phyloP scores from a whole-genome alignment of 164 flowering plant species.

The Brasenia schreberi region DNA sequence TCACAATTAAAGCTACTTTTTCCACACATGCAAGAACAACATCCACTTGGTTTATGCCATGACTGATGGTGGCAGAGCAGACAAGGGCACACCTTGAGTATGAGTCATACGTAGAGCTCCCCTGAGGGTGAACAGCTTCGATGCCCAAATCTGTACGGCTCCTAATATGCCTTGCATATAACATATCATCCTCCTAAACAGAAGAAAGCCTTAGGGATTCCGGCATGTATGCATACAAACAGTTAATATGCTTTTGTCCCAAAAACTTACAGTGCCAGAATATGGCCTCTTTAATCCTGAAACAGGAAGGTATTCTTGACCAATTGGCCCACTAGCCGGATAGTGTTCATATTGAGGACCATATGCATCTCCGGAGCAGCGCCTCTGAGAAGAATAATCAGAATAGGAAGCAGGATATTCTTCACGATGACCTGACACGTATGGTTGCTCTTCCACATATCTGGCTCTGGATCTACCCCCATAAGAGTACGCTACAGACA shows the following conservation, averaged over 20 bases:
- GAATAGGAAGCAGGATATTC: conserved; percentile 7
- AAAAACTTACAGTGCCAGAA: conserved; percentile 11
- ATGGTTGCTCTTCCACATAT: conserved; percentile 13
- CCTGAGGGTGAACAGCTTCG: conserved; percentile 7
- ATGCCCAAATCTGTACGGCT: conserved; percentile 5
- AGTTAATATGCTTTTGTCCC: neutral
- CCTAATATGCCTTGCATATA: conserved; percentile 10
- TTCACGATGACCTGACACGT: conserved; percentile 3
- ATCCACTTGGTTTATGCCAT: neutral
- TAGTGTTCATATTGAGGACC: conserved; percentile 10
- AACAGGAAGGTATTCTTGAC: conserved; percentile 9
- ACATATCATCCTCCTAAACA: neutral
- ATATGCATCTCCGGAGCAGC: conserved; percentile 12
- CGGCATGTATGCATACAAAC: neutral
- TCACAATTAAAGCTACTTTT: neutral
- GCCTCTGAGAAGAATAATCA: conserved; percentile 9
- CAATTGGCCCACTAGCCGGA: conserved; percentile 5
- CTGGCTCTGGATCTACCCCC: conserved; percentile 11
- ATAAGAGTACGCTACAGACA: conserved; percentile 6
- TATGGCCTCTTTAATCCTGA: conserved; percentile 14
- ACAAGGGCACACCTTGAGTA: conserved; percentile 12
- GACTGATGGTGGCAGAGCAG: neutral
- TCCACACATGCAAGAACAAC: neutral
- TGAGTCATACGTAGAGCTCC: conserved; percentile 7
- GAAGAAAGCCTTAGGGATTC: neutral